Evolutionary conservation across 257 asterid species (phyloP).

Genomic region (Petrea volubilis): DNA sequence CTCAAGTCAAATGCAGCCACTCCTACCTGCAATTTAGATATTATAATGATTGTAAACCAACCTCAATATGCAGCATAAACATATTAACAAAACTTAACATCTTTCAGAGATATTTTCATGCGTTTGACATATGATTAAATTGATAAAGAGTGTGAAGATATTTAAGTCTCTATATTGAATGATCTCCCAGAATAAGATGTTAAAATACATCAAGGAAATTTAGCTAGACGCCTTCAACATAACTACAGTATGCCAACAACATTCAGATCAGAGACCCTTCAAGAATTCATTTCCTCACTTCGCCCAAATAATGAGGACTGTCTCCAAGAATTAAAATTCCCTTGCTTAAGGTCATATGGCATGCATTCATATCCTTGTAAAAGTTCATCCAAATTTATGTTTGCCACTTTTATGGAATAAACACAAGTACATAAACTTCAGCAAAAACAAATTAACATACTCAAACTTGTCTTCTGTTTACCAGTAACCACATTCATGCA

Average conservation of each 20-base stretch:
- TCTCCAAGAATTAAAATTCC: neutral
- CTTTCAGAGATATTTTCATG: constrained; percentile 1
- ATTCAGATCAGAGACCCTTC: constrained; percentile 2
- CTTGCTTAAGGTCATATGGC: constrained; percentile 7
- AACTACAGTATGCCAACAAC: constrained; percentile 12
- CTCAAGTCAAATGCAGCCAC: constrained; percentile 96
- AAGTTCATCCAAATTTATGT: neutral
- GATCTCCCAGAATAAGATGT: neutral
- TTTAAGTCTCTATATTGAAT: constrained; percentile 9
- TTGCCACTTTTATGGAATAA: neutral
- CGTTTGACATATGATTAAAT: constrained; percentile 1
- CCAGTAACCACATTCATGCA: constrained; percentile 8
- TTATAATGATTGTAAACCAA: constrained; percentile 9
- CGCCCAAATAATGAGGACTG: constrained; percentile 2
- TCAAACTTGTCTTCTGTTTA: neutral
- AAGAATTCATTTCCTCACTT: neutral
- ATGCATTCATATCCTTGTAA: neutral
- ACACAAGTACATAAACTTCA: neutral
- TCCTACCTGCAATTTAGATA: constrained; percentile 63
- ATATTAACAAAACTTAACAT: constrained; percentile 14
- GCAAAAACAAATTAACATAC: neutral
- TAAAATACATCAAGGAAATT: neutral
- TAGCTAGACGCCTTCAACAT: constrained; percentile 11
- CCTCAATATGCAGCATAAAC: neutral
- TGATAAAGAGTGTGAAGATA: neutral